Evolutionary conservation across 129 eudicot species (phyloP).

Genomic region (sunflower (Helianthus annuus)): DNA sequence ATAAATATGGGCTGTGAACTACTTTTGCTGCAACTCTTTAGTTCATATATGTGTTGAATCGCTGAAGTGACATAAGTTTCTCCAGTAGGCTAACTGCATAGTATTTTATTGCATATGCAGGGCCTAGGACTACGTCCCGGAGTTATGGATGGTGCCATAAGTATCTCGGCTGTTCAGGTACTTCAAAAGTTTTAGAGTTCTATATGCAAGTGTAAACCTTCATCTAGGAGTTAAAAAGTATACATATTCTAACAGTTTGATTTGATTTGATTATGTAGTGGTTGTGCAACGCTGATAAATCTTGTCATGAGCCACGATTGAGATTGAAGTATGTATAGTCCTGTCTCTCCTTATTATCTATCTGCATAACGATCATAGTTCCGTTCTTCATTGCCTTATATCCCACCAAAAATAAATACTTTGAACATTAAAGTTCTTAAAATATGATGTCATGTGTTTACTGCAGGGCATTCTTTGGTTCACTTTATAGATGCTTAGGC

Average conservation of each 20-base stretch:
- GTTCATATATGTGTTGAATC: not conserved
- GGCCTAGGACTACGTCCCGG: slow-evolving; percentile 93
- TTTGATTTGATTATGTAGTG: slow-evolving; percentile 51
- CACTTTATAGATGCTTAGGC: slow-evolving; percentile 74
- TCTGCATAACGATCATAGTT: slow-evolving; percentile 13
- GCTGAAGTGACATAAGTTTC: not conserved
- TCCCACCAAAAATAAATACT: slow-evolving; percentile 1
- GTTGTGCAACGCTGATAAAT: slow-evolving; percentile 98
- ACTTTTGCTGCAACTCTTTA: not conserved
- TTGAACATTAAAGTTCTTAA: not conserved
- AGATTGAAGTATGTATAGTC: slow-evolving; percentile 73
- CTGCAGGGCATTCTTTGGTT: slow-evolving; percentile 91
- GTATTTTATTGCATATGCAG: slow-evolving; percentile 37
- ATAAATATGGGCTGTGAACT: not conserved
- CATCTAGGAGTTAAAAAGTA: slow-evolving; percentile 1
- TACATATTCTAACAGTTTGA: not conserved
- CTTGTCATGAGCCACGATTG: slow-evolving; percentile 91
- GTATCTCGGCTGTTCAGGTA: slow-evolving; percentile 98
- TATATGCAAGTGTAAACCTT: not conserved
- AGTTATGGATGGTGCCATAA: slow-evolving; percentile 92
- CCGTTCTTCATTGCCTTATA: not conserved
- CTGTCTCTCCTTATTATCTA: not conserved
- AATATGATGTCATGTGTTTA: not conserved
- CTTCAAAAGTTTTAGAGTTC: slow-evolving; percentile 7
- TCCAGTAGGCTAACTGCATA: slow-evolving; percentile 4